phyloP scores from a whole-genome alignment of 257 asterid genomes.

The Solanum clarkiae region DNA sequence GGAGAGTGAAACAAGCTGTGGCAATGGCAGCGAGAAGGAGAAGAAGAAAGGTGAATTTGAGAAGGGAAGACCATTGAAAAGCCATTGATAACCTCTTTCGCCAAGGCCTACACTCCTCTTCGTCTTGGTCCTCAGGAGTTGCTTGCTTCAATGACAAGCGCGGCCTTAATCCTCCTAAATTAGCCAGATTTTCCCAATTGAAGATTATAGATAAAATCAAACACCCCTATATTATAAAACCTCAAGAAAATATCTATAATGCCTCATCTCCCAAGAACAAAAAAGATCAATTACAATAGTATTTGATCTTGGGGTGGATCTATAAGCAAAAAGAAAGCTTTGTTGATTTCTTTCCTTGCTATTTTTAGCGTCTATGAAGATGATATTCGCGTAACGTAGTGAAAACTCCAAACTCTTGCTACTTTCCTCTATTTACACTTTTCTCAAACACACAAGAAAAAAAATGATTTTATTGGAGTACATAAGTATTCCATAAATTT shows the following conservation, averaged over 20 bases:
- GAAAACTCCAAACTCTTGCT: background rate
- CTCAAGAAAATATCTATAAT: background rate
- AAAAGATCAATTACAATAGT: background rate
- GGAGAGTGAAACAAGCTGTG: conserved; percentile 81
- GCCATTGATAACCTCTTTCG: conserved; percentile 66
- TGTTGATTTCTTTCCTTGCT: background rate
- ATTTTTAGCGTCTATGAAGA: background rate
- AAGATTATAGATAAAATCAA: background rate
- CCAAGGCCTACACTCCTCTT: conserved; percentile 78
- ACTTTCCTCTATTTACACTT: background rate
- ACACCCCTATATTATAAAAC: background rate
- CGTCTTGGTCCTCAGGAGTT: conserved; percentile 41
- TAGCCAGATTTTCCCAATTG: conserved; percentile 43
- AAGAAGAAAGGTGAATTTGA: conserved; percentile 43
- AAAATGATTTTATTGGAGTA: too few relatives aligned
- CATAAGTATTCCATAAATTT: too few relatives aligned
- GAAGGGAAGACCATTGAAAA: conserved; percentile 52
- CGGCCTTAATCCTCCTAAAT: conserved; percentile 78
- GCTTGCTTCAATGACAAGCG: conserved; percentile 82
- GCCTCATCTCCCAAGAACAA: background rate
- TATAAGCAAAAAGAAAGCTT: background rate
- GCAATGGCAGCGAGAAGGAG: conserved; percentile 50
- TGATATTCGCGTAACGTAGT: background rate
- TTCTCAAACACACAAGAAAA: background rate
- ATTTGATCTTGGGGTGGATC: background rate